Conservation (phyloP, 306 rosid genomes). For the Glycine latifolia region DNA sequence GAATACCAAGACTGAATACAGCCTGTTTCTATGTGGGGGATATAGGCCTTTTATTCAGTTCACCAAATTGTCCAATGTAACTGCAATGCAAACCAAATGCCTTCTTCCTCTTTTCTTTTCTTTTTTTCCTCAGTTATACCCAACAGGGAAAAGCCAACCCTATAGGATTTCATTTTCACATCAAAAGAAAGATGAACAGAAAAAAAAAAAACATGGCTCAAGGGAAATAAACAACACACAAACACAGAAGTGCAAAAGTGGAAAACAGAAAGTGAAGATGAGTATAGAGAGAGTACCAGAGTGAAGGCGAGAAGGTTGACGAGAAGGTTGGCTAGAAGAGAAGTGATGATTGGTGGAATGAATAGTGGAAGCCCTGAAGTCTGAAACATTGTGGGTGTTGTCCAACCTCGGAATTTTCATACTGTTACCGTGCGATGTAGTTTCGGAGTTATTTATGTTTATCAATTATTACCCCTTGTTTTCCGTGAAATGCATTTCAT, state of each 20-base stretch:
- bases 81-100: constrained; percentile 16
- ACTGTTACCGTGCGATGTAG: no score
- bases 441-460: no score
- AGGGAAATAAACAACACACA: background rate
- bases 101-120: background rate
- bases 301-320: constrained; percentile 56
- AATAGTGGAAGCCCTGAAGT: constrained; percentile 34
- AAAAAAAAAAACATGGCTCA: background rate
- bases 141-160: no score
- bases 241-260: constrained; percentile 6
- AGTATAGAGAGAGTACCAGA: constrained; percentile 53
- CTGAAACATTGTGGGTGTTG: background rate
- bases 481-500: no score
- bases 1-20: background rate
- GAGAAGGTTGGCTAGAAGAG: constrained; percentile 60
- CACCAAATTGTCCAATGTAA: background rate
- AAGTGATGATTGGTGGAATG: constrained; percentile 53
- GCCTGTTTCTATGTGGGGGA: background rate
- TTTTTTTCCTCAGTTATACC: background rate
- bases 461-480: no score
- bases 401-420: no score
- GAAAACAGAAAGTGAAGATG: background rate
- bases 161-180: no score
- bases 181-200: no score
- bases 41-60: background rate